Evolutionary conservation across 148 eudicot species (phyloP).

Genomic region (Silene conica): DNA sequence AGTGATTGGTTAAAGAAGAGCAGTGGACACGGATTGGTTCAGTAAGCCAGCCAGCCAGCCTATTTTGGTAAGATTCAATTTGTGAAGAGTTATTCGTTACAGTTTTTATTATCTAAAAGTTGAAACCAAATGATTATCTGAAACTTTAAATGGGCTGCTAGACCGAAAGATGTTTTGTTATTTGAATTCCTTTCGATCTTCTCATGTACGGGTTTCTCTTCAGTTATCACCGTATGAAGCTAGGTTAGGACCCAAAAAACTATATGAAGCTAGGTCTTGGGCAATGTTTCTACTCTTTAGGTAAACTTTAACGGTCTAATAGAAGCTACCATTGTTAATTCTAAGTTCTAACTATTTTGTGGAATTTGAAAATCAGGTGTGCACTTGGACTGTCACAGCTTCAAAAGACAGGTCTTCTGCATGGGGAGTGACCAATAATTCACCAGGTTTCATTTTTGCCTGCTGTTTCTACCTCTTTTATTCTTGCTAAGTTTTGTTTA

Average conservation of each 20-base stretch:
- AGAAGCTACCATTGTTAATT: neutral
- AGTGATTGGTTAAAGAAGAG: too few relatives aligned
- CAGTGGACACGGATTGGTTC: too few relatives aligned
- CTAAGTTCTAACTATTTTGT: neutral
- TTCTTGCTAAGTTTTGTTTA: slow-evolving; percentile 10
- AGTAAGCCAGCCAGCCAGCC: too few relatives aligned
- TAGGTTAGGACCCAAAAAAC: neutral
- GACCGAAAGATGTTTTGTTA: neutral
- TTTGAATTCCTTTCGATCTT: neutral
- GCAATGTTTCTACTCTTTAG: neutral
- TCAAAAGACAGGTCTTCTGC: slow-evolving; percentile 32
- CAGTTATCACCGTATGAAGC: too few relatives aligned
- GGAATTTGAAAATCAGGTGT: slow-evolving; percentile 21
- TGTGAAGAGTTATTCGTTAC: neutral
- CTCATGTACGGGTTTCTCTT: neutral
- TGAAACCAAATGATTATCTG: neutral
- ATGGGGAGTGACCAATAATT: slow-evolving; percentile 31
- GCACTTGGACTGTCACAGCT: slow-evolving; percentile 28
- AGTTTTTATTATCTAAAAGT: neutral
- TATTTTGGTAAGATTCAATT: neutral
- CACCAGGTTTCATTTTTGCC: slow-evolving; percentile 25
- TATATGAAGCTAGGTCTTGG: neutral
- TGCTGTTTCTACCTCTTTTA: neutral
- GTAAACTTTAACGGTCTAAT: neutral
- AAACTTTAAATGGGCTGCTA: neutral